Evolutionary conservation across 2,329 filamentous ascomycete genomes (phyloP), one percentile per base, ranked within the genome.

Genomic region (Pseudopithomyces chartarum): DNA sequence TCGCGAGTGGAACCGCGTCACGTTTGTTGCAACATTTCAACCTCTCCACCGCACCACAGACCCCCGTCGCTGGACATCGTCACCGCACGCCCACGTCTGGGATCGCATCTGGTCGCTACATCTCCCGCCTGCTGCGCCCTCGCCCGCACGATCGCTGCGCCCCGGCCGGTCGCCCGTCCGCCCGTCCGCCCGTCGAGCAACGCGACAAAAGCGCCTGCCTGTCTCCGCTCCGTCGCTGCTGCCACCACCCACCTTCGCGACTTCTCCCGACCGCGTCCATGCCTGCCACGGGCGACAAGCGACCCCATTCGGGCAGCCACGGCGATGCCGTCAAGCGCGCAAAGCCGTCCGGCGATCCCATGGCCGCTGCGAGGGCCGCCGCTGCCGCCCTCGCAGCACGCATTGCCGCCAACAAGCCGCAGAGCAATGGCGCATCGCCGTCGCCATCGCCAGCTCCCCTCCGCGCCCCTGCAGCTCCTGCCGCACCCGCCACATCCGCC

Each of bases 281-380:
- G 61, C 78, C 77, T 26, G 8, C 38, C 38, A 19, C 38, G 4
- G 38, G 38, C 38, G 78, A 78, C 54, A 82, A 82, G 64, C 76
- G 80, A 51, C 76, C 78, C 1, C 63, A 75, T 55, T 70, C 74
- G 11, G 76, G 74, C 42, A 69, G 66, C 29, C 65, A 68, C 54
- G 71, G 67, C 59, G 71, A 74, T 33, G 68, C 72, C 1, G 72
- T 71, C 43, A 82, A 81, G 64, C 72, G 77, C 38, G 61, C 75
- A 22, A 74, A 74, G 43, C 74, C 75, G 7, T 40, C 36, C 8
- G 59, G 61, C 7, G 64, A 69, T 39, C 61, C 64, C 8, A 59
- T 73, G 29, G 71, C 73, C 38, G 66, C 67, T 22, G 73, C 74
- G 4, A 71, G 68, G 55, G 69, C 63, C 11, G 62, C 57, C 20